Evolutionary conservation across 2,329 filamentous ascomycete species (phyloP).

Genomic region (Drechslerella stenobrocha): DNA sequence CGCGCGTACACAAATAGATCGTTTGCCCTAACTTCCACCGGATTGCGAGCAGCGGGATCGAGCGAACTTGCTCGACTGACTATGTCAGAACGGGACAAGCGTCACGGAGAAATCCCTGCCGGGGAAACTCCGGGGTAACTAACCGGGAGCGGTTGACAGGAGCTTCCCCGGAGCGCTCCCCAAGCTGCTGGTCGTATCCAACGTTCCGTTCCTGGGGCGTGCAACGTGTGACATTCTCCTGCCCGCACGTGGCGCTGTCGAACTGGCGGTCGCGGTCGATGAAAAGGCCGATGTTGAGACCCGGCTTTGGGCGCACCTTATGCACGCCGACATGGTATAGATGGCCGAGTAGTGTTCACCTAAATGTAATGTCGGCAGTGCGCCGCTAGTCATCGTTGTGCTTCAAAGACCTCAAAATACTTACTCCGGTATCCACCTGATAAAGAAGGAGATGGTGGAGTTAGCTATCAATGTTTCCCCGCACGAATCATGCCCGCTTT

Average conservation of each 20-base stretch:
- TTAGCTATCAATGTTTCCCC: no score
- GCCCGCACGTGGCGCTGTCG: constrained; percentile 1
- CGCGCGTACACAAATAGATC: no score
- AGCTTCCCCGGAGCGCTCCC: background rate
- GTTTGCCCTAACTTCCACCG: no score
- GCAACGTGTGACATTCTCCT: background rate
- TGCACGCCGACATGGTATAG: no score
- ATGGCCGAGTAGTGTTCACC: no score
- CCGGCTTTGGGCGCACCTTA: background rate
- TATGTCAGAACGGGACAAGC: background rate
- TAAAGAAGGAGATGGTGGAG: no score
- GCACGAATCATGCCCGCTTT: background rate
- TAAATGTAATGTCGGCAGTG: no score
- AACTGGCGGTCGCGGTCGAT: no score
- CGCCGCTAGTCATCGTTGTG: no score
- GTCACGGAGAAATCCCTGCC: constrained; percentile 2
- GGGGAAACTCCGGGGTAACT: constrained; percentile 3
- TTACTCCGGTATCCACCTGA: no score
- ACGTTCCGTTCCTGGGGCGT: background rate
- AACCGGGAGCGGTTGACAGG: constrained; percentile 5
- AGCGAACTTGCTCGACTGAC: background rate
- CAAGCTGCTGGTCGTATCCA: background rate
- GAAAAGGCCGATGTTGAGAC: background rate
- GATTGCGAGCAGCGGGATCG: constrained; percentile 1
- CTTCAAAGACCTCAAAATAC: no score